These are phyloP conservation scores for Ceratocystis harringtonii DNA, from an alignment of 2,329 filamentous ascomycete genomes.

Conservation along the genomic window DNA sequence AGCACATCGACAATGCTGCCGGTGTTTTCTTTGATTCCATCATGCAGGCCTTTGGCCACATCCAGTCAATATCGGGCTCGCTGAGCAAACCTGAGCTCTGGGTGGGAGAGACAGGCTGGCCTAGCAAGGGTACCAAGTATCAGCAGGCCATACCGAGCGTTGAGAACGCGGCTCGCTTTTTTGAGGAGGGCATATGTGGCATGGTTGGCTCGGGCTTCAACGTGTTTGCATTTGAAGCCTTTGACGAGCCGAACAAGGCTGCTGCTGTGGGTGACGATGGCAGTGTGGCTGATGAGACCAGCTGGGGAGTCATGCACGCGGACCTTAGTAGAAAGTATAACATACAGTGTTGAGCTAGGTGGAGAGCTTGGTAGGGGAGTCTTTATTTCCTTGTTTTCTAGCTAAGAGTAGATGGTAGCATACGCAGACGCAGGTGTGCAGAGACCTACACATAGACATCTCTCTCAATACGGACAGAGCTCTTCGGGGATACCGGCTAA, in stretches of 20 bases:
- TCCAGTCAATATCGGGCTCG: conserved; percentile 41
- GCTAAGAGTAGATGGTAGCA: neutral
- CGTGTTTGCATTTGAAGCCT: conserved; percentile 60
- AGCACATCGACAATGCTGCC: conserved; percentile 38
- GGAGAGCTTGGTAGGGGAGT: neutral
- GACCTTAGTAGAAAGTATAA: conserved; percentile 42
- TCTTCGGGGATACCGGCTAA: neutral
- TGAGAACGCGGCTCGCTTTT: conserved; percentile 45
- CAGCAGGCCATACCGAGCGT: conserved; percentile 44
- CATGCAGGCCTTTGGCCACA: conserved; percentile 45
- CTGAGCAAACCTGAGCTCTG: conserved; percentile 43
- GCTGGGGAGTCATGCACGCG: conserved; percentile 53
- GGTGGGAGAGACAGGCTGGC: conserved; percentile 55
- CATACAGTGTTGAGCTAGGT: conserved; percentile 21
- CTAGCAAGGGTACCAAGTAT: conserved; percentile 48
- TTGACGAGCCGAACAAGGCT: conserved; percentile 60
- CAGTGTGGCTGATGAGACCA: conserved; percentile 44
- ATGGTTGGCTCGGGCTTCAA: conserved; percentile 51
- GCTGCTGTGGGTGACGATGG: conserved; percentile 47
- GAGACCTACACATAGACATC: neutral
- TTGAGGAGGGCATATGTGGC: conserved; percentile 45
- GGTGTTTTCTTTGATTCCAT: conserved; percentile 53
- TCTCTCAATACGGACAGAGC: neutral
- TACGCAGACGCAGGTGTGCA: neutral
- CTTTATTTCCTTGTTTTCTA: neutral